Evolutionary conservation across 1,284 basidiomycete species (phyloP).

Genomic region (Ceratobasidium sp.): DNA sequence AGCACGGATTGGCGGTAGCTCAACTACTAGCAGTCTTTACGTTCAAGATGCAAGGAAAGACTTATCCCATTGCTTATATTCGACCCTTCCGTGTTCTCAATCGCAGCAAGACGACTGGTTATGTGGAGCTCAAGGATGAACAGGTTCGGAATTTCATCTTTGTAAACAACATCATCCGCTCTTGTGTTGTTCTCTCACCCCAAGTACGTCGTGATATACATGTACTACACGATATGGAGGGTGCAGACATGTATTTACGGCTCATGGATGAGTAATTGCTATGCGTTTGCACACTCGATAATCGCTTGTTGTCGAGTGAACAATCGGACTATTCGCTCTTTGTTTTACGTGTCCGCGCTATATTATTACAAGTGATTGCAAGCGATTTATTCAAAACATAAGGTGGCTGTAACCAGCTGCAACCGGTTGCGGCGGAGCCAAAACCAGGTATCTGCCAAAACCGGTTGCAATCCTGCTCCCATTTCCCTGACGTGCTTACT

Average conservation of each 20-base stretch:
- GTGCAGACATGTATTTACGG: not conserved
- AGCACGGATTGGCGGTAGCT: not conserved
- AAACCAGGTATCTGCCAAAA: not conserved
- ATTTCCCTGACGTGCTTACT: too few species aligned
- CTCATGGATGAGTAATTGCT: too few species aligned
- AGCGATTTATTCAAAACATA: too few species aligned
- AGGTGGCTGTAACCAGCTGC: not conserved
- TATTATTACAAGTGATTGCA: too few species aligned
- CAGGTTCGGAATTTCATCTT: slow-evolving; percentile 23
- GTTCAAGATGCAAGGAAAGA: not conserved
- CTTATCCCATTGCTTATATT: not conserved
- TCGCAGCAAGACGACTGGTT: not conserved
- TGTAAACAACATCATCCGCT: slow-evolving; percentile 3
- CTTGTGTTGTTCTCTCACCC: not conserved
- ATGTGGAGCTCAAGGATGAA: slow-evolving; percentile 15
- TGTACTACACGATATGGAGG: not conserved
- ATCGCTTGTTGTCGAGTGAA: too few species aligned
- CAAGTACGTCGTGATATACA: not conserved
- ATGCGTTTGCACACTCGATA: too few species aligned
- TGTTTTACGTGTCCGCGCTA: too few species aligned
- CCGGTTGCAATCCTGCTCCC: too few species aligned
- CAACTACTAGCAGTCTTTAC: not conserved
- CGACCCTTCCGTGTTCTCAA: not conserved
- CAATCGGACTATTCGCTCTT: too few species aligned
- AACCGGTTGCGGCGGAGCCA: not conserved